Evolutionary conservation across 2,329 filamentous ascomycete species (phyloP).

Genomic region (Penicillium sp.): DNA sequence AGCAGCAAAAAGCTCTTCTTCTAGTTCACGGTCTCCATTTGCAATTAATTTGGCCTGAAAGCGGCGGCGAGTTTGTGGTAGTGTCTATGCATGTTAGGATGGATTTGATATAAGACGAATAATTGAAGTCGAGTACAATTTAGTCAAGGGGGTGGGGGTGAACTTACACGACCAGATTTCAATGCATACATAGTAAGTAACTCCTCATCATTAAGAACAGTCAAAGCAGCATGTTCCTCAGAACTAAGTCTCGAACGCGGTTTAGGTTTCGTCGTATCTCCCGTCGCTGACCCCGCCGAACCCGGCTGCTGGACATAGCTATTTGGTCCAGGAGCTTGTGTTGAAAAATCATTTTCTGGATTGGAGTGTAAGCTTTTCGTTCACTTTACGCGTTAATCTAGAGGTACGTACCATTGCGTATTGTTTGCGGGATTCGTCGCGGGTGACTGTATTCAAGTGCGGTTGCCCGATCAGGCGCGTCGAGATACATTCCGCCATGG

Average conservation of each 20-base stretch:
- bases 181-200: slow-evolving; percentile 43
- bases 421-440: not conserved
- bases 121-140: no score
- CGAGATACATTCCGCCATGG: not conserved
- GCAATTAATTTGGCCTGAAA: slow-evolving; percentile 38
- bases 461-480: not conserved
- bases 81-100: slow-evolving; percentile 28
- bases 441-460: not conserved
- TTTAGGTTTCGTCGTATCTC: not conserved
- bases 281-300: not conserved
- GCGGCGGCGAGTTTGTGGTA: slow-evolving; percentile 40
- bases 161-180: slow-evolving; percentile 37
- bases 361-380: not conserved
- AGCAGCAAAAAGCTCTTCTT: slow-evolving; percentile 30
- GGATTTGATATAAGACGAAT: not conserved
- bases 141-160: no score
- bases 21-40: slow-evolving; percentile 26
- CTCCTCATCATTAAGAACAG: slow-evolving; percentile 41
- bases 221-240: slow-evolving; percentile 38
- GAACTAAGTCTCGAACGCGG: slow-evolving; percentile 25
- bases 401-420: not conserved
- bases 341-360: not conserved
- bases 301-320: not conserved
- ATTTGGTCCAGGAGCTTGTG: not conserved
- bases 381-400: not conserved